Conservation (phyloP, 2,329 filamentous ascomycete species). For the Fusarium cicatricum region DNA sequence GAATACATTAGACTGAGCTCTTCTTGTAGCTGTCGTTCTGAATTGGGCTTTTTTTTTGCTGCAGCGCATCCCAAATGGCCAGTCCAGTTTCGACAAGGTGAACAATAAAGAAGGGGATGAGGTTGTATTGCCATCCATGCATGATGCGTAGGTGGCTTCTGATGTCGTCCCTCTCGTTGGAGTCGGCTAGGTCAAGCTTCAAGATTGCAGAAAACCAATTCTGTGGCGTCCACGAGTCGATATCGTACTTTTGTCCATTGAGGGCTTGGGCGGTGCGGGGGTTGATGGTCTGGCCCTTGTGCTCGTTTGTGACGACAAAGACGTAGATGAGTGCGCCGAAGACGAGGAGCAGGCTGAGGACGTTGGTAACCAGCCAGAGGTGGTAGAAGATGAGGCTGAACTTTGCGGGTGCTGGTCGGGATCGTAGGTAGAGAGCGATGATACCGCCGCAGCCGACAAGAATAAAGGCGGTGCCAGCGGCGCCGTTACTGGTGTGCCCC, state of each 20-base stretch:
- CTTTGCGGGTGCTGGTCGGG: slow-evolving; percentile 12
- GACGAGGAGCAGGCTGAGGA: slow-evolving; percentile 35
- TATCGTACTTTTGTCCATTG: slow-evolving; percentile 26
- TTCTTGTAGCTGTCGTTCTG: slow-evolving; percentile 9
- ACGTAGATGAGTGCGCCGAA: slow-evolving; percentile 39
- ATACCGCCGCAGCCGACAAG: slow-evolving; percentile 40
- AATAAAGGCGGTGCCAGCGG: slow-evolving; percentile 41
- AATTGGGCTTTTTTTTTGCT: slow-evolving; percentile 6
- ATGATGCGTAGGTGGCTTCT: slow-evolving; percentile 37
- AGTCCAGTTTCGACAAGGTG: slow-evolving; percentile 38
- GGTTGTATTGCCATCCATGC: slow-evolving; percentile 42
- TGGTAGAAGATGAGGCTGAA: slow-evolving; percentile 31
- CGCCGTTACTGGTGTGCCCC: slow-evolving; percentile 43
- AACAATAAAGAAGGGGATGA: slow-evolving; percentile 42
- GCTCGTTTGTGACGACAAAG: slow-evolving; percentile 41
- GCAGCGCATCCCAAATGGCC: slow-evolving; percentile 34
- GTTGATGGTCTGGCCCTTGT: slow-evolving; percentile 36
- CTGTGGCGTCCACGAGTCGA: slow-evolving; percentile 41
- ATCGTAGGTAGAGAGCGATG: slow-evolving; percentile 34
- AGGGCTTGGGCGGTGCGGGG: slow-evolving; percentile 20
- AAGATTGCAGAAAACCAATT: slow-evolving; percentile 42
- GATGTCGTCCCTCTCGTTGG: slow-evolving; percentile 29
- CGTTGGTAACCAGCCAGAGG: slow-evolving; percentile 35
- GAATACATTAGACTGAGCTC: background rate
- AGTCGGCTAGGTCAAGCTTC: slow-evolving; percentile 31